Percentiles rank a stretch among this genome's conserved stretches.
phyloP scores from a whole-genome alignment of 768 basidiomycete species.

The Coprinellus micaceus region DNA sequence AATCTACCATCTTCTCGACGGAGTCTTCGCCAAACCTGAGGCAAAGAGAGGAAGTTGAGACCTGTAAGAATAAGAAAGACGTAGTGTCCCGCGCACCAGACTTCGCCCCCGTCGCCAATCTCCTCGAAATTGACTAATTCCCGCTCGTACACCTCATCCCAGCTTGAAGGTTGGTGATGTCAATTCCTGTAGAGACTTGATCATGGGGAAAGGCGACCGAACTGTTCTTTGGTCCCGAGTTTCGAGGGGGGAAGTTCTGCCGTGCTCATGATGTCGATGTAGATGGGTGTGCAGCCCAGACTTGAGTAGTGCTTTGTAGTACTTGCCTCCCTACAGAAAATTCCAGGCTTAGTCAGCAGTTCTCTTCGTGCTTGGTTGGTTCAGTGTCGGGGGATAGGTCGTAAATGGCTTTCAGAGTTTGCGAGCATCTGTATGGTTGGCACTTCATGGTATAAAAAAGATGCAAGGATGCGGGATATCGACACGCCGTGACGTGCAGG shows the following conservation, averaged over 20 bases:
- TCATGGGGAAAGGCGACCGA: conserved; percentile 22
- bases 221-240: conserved; percentile 81
- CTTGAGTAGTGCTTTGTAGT: too few relatives aligned
- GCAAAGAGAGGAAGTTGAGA: background rate
- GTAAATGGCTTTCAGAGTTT: too few relatives aligned
- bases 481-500: too few relatives aligned
- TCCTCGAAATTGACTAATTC: conserved; percentile 74
- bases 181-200: background rate
- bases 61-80: conserved; percentile 2
- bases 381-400: background rate
- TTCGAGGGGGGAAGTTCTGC: conserved; percentile 62
- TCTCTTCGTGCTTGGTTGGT: background rate
- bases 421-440: too few relatives aligned
- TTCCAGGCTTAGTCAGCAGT: conserved; percentile 29
- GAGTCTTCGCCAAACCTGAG: conserved; percentile 77
- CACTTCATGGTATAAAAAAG: too few relatives aligned
- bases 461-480: too few relatives aligned
- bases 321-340: background rate
- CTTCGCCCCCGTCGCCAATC: conserved; percentile 79
- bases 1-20: conserved; percentile 76
- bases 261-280: conserved; percentile 25
- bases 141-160: conserved; percentile 71
- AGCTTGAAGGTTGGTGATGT: conserved; percentile 39
- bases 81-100: conserved; percentile 51
- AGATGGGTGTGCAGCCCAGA: too few relatives aligned